These are phyloP conservation scores for Rhinocladiella mackenziei DNA, from an alignment of 2,329 filamentous ascomycete species.

Conservation along the genomic window DNA sequence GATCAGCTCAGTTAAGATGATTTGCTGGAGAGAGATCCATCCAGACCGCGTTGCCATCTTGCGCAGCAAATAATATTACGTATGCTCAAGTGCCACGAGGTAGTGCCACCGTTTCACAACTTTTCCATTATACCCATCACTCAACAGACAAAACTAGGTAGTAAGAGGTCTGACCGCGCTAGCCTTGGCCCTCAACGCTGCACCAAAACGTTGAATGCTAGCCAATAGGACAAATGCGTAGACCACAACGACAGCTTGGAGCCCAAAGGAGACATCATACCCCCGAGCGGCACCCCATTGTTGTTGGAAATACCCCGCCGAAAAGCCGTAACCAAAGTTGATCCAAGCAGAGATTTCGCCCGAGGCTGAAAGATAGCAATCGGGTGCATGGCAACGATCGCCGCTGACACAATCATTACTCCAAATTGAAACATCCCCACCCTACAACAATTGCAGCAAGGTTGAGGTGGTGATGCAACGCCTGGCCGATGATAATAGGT, in stretches of 20 bases:
- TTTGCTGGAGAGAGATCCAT: too few relatives aligned
- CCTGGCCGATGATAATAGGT: conserved; percentile 51
- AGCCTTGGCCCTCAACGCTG: conserved; percentile 36
- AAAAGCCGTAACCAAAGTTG: conserved; percentile 49
- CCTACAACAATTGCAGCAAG: conserved; percentile 47
- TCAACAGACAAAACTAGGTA: too few relatives aligned
- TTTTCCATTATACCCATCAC: too few relatives aligned
- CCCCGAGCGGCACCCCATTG: conserved; percentile 46
- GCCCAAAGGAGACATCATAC: conserved; percentile 44
- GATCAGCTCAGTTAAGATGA: too few relatives aligned
- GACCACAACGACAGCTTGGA: conserved; percentile 42
- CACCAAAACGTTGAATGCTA: conserved; percentile 36
- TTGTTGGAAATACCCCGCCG: conserved; percentile 47
- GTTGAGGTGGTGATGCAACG: conserved; percentile 48
- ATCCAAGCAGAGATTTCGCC: conserved; percentile 53
- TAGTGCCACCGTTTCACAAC: too few relatives aligned
- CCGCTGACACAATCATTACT: conserved; percentile 36
- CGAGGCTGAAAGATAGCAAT: conserved; percentile 52
- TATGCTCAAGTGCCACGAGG: too few relatives aligned
- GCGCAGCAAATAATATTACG: too few relatives aligned
- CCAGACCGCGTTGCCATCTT: too few relatives aligned
- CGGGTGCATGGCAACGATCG: conserved; percentile 50
- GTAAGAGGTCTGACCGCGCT: too few relatives aligned
- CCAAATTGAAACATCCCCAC: conserved; percentile 52
- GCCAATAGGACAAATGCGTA: conserved; percentile 40